Evolutionary conservation across 345 rosid genomes (phyloP).

Genomic region (Gossypium thurberi): DNA sequence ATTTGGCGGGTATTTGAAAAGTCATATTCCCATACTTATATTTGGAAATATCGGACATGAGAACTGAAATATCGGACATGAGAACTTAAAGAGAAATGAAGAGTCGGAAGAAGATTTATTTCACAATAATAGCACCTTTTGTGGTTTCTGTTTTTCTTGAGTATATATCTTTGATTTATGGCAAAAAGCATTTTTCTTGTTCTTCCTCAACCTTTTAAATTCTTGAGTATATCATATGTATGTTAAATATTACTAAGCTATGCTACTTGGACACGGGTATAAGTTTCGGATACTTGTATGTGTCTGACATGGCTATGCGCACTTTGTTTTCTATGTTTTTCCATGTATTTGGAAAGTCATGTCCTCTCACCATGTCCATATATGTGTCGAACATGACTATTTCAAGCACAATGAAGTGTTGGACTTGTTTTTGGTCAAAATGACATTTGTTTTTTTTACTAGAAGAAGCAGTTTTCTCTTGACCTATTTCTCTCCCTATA

Average conservation of each 20-base stretch:
- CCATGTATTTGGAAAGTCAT: neutral
- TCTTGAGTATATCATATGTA: neutral
- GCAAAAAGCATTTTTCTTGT: neutral
- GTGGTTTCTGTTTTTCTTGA: neutral
- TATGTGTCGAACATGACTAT: neutral
- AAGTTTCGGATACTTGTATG: neutral
- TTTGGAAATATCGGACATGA: neutral
- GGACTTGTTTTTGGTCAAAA: conserved; percentile 1
- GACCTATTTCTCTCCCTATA: conserved; percentile 13
- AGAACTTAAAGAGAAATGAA: neutral
- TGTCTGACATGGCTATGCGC: neutral
- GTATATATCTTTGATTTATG: neutral
- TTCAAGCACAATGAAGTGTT: neutral
- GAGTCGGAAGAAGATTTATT: neutral
- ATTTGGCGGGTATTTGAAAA: neutral
- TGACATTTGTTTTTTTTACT: conserved; percentile 7
- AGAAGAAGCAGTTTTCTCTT: conserved; percentile 23
- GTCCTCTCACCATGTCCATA: neutral
- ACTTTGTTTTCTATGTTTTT: neutral
- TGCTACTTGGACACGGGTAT: neutral
- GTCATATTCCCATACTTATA: neutral
- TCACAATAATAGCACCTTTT: neutral
- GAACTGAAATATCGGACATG: neutral
- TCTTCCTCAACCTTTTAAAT: neutral
- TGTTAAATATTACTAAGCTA: neutral